Conservation (phyloP, 1,284 basidiomycete species). For the Ceratobasidium sp. region DNA sequence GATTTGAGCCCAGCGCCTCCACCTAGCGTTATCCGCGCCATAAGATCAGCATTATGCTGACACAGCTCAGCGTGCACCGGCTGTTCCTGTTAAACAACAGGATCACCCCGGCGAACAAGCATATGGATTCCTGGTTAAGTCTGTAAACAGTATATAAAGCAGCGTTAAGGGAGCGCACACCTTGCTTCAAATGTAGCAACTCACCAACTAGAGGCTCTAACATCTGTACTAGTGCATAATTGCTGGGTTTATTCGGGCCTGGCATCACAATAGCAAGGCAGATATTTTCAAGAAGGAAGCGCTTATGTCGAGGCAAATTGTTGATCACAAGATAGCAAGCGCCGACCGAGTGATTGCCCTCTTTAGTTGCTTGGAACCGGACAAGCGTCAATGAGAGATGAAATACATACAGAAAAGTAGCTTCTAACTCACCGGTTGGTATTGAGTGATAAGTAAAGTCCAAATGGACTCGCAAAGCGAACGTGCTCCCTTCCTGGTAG, state of each 20-base stretch:
- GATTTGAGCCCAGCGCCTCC: not conserved
- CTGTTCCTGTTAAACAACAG: not conserved
- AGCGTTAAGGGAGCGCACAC: no score
- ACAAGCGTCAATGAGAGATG: no score
- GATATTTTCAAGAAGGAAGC: slow-evolving; percentile 15
- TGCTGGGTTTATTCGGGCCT: slow-evolving; percentile 16
- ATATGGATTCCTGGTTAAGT: no score
- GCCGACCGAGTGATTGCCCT: not conserved
- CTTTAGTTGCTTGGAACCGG: slow-evolving; percentile 19
- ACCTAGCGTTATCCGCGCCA: not conserved
- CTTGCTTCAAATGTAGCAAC: slow-evolving; percentile 14
- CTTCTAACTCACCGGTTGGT: no score
- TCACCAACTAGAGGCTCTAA: slow-evolving; percentile 26
- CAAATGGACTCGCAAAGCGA: slow-evolving; percentile 10
- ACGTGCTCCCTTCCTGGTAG: not conserved
- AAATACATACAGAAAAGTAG: no score
- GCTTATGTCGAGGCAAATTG: slow-evolving; percentile 18
- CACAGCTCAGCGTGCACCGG: not conserved
- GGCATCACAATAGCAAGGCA: slow-evolving; percentile 15
- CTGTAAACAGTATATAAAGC: no score
- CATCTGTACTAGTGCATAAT: slow-evolving; percentile 15
- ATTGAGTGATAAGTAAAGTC: not conserved
- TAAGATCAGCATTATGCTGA: not conserved
- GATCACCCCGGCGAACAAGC: not conserved
- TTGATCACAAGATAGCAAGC: slow-evolving; percentile 10